Percentiles rank a stretch among this genome's conserved stretches.
Conservation (phyloP, 306 rosid genomes). For the Morella rubra region DNA sequence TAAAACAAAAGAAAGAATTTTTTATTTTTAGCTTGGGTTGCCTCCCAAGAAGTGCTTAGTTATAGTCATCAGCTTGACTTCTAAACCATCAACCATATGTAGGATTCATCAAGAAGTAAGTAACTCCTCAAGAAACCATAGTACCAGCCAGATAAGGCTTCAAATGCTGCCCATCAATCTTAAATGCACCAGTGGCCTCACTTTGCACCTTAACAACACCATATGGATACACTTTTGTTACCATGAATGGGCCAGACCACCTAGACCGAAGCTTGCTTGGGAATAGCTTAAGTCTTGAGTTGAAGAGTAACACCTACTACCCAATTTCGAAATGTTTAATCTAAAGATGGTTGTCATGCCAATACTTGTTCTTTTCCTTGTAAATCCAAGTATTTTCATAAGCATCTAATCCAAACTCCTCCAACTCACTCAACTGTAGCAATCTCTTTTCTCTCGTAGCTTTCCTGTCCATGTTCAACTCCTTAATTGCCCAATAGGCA, state of each 20-base stretch:
- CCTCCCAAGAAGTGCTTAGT: not conserved
- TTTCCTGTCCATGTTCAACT: not conserved
- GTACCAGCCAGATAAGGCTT: not conserved
- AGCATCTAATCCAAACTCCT: not conserved
- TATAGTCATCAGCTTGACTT: not conserved
- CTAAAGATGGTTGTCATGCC: too few species aligned
- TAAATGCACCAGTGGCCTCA: too few species aligned
- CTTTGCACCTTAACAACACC: too few species aligned
- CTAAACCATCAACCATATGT: not conserved
- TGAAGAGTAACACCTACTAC: not conserved
- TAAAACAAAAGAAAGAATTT: not conserved
- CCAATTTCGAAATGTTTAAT: not conserved
- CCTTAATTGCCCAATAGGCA: not conserved
- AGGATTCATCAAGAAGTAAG: not conserved
- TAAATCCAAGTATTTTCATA: not conserved
- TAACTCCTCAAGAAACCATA: not conserved
- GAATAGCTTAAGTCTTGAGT: not conserved
- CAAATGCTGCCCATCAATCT: not conserved
- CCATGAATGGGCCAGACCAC: too few species aligned
- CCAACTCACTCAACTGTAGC: not conserved
- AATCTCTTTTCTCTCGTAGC: not conserved
- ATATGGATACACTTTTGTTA: too few species aligned
- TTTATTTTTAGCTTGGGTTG: too few species aligned
- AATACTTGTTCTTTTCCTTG: not conserved
- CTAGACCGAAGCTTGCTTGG: not conserved